Evolutionary conservation across 164 flowering plant genomes (phyloP), one percentile per base, ranked within the genome.

Genomic region (Chimonanthus praecox): DNA sequence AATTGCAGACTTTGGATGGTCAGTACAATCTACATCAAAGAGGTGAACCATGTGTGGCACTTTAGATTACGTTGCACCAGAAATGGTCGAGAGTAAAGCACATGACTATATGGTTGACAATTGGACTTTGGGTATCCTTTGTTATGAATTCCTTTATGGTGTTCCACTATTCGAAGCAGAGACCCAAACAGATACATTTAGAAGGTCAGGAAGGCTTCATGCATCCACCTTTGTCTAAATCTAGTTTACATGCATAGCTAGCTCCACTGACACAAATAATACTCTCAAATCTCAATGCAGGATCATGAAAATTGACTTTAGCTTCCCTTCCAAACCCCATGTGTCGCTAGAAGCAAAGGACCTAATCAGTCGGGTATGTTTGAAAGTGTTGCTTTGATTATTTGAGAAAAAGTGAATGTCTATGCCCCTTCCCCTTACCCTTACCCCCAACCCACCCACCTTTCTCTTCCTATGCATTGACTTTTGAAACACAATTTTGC

Each of bases 1-100:
- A 81, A 89, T 96, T 81, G 98, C 97, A 5, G 99, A 94, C 75
- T 96, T 94, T 82, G 99, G 99, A 62, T 96, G 98, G 99, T 90
- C 99, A 46, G 97, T 94, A 7, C 98, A 96, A 77, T 92, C 99
- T 20, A 86, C 69, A 64, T 74, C 67, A 80, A 92, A 90, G 78
- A 88, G 99, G 64, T 81, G 74, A 60, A 94, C 97, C 50, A 89
- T 96, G 97, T 96, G 99, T 83, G 98, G 98, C 48, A 96, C 98
- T 58, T 77, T 96, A 73, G 98, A 96, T 76, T 94, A 96, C 73
- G 78, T 96, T 63, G 95, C 98, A 69, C 99, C 98, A 72, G 99
- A 96, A 84, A 89, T 96, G 92, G 97, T 92, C 70, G 94, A 89
- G 77, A 86, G 89, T 74, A 94, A 80, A 86, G 89, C 86, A 66